phyloP scores from a whole-genome alignment of 2,329 filamentous ascomycete species.

The Claviceps humidiphila region DNA sequence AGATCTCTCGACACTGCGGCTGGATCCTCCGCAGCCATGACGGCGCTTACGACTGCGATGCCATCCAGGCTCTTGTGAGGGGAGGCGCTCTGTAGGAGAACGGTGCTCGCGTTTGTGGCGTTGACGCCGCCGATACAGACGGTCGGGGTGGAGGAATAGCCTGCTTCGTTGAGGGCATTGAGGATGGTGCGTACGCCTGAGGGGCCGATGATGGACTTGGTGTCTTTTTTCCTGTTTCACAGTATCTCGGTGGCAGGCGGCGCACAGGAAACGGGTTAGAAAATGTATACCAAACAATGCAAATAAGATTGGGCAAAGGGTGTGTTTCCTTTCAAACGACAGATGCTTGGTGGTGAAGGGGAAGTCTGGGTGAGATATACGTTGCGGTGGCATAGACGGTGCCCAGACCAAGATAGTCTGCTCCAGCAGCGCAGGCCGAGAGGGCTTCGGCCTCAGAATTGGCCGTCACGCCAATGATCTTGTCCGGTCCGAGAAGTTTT shows the following conservation, averaged over 20 bases:
- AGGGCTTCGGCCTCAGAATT: constrained; percentile 60
- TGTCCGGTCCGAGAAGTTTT: constrained; percentile 55
- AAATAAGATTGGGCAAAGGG: too few relatives aligned
- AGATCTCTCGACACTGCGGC: constrained; percentile 49
- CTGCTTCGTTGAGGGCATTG: constrained; percentile 37
- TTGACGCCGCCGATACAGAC: constrained; percentile 90
- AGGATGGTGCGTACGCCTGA: constrained; percentile 42
- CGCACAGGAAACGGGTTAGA: not conserved
- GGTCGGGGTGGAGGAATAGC: constrained; percentile 36
- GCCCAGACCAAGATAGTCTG: constrained; percentile 82
- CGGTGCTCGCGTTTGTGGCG: constrained; percentile 56
- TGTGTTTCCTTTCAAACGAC: not conserved
- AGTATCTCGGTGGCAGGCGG: too few relatives aligned
- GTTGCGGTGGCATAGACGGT: constrained; percentile 79
- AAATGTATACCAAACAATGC: too few relatives aligned
- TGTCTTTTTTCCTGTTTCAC: constrained; percentile 60
- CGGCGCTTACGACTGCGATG: constrained; percentile 79
- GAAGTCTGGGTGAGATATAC: constrained; percentile 27
- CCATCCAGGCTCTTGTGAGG: constrained; percentile 55
- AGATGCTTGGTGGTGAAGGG: not conserved
- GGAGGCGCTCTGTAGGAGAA: constrained; percentile 52
- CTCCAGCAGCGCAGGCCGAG: constrained; percentile 59
- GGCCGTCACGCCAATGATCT: constrained; percentile 84
- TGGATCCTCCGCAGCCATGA: constrained; percentile 61
- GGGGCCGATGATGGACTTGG: constrained; percentile 50